phyloP scores from a whole-genome alignment of 441 rosid species.

The Bocquillonia castaneifolia region DNA sequence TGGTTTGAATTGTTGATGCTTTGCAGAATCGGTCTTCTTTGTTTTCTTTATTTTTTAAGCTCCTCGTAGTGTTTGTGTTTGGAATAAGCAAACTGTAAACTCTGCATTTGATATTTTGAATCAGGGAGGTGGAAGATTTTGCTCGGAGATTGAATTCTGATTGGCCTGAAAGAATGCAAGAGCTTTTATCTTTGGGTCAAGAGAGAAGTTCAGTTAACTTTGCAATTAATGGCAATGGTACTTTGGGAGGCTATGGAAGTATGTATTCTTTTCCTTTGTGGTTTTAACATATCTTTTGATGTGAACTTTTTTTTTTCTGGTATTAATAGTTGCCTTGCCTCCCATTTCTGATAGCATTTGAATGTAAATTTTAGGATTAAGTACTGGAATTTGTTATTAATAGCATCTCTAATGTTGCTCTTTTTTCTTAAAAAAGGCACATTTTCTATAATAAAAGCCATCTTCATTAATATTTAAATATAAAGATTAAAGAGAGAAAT shows the following conservation, averaged over 20 bases:
- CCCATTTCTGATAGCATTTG: background rate
- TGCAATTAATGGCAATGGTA: constrained; percentile 41
- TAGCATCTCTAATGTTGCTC: no score
- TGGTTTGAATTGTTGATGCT: background rate
- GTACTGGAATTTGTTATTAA: background rate
- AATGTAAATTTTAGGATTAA: constrained; percentile 1
- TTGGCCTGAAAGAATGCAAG: constrained; percentile 65
- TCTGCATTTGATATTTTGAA: background rate
- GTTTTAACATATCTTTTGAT: background rate
- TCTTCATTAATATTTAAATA: no score
- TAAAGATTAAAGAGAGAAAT: no score
- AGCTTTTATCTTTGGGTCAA: constrained; percentile 43
- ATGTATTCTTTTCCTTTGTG: constrained; percentile 26
- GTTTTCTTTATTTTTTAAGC: background rate
- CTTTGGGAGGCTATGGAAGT: constrained; percentile 53
- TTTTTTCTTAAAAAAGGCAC: no score
- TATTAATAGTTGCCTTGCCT: background rate
- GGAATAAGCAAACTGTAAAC: background rate
- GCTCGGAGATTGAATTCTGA: constrained; percentile 58
- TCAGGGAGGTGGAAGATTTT: constrained; percentile 65
- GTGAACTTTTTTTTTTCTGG: background rate
- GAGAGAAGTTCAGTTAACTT: constrained; percentile 36
- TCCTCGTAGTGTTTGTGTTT: background rate
- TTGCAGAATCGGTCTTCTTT: no score
- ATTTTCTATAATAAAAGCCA: no score